Conservation (phyloP, 768 basidiomycete species). For the Tephrocybe sp. region DNA sequence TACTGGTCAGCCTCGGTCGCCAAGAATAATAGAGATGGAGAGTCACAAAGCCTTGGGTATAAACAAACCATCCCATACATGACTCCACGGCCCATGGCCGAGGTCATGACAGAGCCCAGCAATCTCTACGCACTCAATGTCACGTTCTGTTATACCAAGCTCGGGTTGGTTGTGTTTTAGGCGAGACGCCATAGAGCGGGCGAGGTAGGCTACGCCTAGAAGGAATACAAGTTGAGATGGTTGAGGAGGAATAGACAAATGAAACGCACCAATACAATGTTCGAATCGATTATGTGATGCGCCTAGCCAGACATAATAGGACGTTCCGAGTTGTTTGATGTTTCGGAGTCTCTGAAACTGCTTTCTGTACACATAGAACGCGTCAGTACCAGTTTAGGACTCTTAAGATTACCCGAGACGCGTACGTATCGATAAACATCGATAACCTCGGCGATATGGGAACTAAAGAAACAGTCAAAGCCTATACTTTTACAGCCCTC, state of each 20-base stretch:
- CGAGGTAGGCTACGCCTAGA: conserved; percentile 73
- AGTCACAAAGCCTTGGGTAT: conserved; percentile 66
- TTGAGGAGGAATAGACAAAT: conserved; percentile 3
- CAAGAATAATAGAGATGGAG: neutral
- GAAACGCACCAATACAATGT: conserved; percentile 66
- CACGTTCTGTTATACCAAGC: conserved; percentile 65
- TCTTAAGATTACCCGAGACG: neutral
- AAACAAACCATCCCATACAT: conserved; percentile 77
- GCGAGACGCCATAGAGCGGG: conserved; percentile 58
- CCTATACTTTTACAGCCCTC: neutral
- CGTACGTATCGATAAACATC: conserved; percentile 69
- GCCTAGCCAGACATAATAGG: conserved; percentile 73
- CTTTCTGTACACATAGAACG: conserved; percentile 33
- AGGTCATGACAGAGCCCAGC: conserved; percentile 85
- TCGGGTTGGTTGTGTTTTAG: conserved; percentile 56
- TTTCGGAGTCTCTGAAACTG: conserved; percentile 77
- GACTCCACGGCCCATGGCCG: conserved; percentile 84
- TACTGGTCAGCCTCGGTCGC: too few relatives aligned
- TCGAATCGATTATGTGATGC: conserved; percentile 84
- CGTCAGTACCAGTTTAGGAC: neutral
- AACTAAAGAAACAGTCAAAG: conserved; percentile 23
- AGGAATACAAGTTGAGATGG: conserved; percentile 1
- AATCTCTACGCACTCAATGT: conserved; percentile 73
- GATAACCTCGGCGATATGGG: conserved; percentile 32
- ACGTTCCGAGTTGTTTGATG: conserved; percentile 79